Evolutionary conservation across 2,329 filamentous ascomycete species (phyloP).

Genomic region (Diaporthe destruens): DNA sequence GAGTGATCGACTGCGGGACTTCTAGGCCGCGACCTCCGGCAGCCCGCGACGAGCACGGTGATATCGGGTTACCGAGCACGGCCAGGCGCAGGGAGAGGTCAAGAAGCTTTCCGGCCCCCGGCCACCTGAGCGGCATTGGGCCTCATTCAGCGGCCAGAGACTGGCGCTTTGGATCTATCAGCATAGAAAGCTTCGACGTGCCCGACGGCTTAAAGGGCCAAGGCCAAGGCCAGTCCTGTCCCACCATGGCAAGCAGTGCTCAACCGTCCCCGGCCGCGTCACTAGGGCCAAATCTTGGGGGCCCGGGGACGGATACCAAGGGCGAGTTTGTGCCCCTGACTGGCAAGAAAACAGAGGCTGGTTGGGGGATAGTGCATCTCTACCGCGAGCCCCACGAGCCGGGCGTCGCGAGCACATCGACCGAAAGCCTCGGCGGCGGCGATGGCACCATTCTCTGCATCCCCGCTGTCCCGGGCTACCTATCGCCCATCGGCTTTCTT

Average conservation of each 20-base stretch:
- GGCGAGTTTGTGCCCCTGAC: slow-evolving; percentile 81
- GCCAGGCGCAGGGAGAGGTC: slow-evolving; percentile 56
- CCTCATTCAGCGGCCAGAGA: slow-evolving; percentile 70
- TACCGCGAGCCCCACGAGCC: slow-evolving; percentile 87
- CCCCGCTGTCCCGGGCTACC: slow-evolving; percentile 92
- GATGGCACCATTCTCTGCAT: slow-evolving; percentile 85
- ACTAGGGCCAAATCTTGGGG: slow-evolving; percentile 67
- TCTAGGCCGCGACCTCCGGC: slow-evolving; percentile 50
- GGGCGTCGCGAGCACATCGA: slow-evolving; percentile 11
- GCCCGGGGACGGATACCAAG: slow-evolving; percentile 82
- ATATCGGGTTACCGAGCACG: slow-evolving; percentile 55
- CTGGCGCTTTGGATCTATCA: slow-evolving; percentile 85
- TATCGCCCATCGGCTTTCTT: slow-evolving; percentile 90
- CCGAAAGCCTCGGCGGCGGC: slow-evolving; percentile 48
- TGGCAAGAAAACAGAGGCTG: slow-evolving; percentile 79
- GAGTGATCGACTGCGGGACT: slow-evolving; percentile 65
- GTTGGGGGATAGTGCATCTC: slow-evolving; percentile 94
- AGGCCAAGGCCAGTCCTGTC: slow-evolving; percentile 36
- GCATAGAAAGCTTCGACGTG: slow-evolving; percentile 86
- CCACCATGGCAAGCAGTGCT: slow-evolving; percentile 42
- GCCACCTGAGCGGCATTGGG: slow-evolving; percentile 58
- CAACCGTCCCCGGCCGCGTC: slow-evolving; percentile 49
- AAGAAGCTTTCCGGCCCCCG: slow-evolving; percentile 58
- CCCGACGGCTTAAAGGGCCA: slow-evolving; percentile 52
- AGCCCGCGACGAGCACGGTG: slow-evolving; percentile 46